Evolutionary conservation across 2,329 filamentous ascomycete genomes (phyloP), one percentile per base, ranked within the genome.

Genomic region (Aspergillus japonicus): DNA sequence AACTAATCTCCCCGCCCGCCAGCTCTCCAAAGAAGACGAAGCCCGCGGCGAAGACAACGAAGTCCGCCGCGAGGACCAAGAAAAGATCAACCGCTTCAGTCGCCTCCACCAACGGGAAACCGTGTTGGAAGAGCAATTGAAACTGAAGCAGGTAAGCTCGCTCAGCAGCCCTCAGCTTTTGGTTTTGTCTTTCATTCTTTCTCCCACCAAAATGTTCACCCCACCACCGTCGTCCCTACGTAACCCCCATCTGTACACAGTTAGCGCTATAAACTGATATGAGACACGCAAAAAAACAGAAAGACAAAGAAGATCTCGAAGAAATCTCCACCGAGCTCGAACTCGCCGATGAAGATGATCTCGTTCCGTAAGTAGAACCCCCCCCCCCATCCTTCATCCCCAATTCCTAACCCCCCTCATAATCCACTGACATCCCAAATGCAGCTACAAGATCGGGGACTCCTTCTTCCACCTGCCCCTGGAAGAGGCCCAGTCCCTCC

Each of bases 71-170:
- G 93, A 98, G 76, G 95, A 99, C 75, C 95, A 99, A 78, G 93
- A 98, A 80, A 96, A 95, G 80, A 99, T 99, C 86, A 99, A 99
- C 80, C 89, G 88, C 66, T 99, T 99, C 83, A 97, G 93, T 77
- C 88, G 92, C 49, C 82, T 99, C 64, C 95, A 99, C 76, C 92
- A 96, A 74, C 89, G 91, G 54, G 90, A 96, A 75, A 83, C 89
- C 35, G 77, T 83, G 3, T 76, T 98, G 3, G 88, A 96, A 73
- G 92, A 96, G 51, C 87, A 95, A 68, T 79, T 98, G 65, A 89
- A 89, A 72, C 75, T 78, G 5, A 97, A 96, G 75, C 87, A 87
- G 75, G 94, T 75, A 68, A n/a, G 39, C 26, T 26, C 33, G 39
- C 26, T 26, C 33, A 2, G 33, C 14, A 11, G 33, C 33, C 33